Conservation (phyloP, 2,329 filamentous ascomycete species). For the Curvularia sp. region DNA sequence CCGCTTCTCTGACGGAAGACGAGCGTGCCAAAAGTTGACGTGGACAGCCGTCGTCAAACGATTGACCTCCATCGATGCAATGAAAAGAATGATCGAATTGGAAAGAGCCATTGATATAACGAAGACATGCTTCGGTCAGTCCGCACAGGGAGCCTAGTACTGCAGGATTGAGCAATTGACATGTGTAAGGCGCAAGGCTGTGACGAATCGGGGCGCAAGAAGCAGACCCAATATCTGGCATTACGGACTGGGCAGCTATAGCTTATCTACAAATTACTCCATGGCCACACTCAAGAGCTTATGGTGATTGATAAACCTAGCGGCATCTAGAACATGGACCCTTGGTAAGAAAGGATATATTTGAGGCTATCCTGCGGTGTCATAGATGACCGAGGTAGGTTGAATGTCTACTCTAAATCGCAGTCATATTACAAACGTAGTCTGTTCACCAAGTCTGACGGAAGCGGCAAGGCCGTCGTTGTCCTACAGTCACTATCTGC, state of each 20-base stretch:
- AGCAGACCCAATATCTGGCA: neutral
- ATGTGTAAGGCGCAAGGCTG: slow-evolving; percentile 1
- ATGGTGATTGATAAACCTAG: neutral
- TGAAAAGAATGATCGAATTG: neutral
- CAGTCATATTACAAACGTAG: neutral
- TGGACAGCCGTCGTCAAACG: neutral
- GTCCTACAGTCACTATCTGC: neutral
- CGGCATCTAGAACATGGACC: neutral
- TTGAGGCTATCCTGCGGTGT: neutral
- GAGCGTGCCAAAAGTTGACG: neutral
- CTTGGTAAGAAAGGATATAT: neutral
- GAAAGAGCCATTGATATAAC: neutral
- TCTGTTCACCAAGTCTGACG: neutral
- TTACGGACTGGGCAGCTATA: neutral
- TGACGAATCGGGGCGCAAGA: neutral
- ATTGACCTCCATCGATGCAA: neutral
- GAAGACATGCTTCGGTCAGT: neutral
- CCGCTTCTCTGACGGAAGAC: neutral
- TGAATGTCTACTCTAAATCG: neutral
- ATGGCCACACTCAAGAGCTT: neutral
- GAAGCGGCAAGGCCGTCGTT: neutral
- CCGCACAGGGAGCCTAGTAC: neutral
- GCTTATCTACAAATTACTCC: neutral
- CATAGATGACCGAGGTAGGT: neutral
- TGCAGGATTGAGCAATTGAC: neutral